phyloP scores from a whole-genome alignment of 495 filamentous ascomycete genomes.

The Podospora conica region DNA sequence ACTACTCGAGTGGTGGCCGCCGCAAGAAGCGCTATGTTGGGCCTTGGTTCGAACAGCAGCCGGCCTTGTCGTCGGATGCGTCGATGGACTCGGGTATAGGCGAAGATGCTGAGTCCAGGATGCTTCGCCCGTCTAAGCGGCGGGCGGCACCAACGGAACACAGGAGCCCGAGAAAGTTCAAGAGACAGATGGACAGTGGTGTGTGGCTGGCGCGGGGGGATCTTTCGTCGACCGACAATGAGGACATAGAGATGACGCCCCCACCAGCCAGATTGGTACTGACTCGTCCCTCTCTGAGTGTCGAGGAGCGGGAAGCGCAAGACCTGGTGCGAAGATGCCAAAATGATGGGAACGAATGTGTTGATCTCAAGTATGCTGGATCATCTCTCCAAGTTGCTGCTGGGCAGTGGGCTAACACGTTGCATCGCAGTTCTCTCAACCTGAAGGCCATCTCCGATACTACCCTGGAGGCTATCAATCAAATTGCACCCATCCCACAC shows the following conservation, averaged over 20 bases:
- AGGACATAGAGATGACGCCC: conserved; percentile 26
- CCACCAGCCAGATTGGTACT: conserved; percentile 2
- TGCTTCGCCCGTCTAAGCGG: conserved; percentile 29
- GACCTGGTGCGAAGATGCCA: conserved; percentile 49
- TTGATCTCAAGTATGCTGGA: conserved; percentile 60
- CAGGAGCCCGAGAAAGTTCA: conserved; percentile 46
- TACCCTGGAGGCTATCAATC: conserved; percentile 50
- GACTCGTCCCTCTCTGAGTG: neutral
- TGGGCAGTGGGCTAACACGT: neutral
- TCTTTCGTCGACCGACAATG: conserved; percentile 31
- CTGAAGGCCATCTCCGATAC: conserved; percentile 38
- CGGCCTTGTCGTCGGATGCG: conserved; percentile 27
- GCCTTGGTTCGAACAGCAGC: conserved; percentile 63
- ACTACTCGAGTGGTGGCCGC: conserved; percentile 48
- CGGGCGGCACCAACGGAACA: conserved; percentile 6
- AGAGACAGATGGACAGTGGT: conserved; percentile 68
- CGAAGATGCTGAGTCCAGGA: conserved; percentile 17
- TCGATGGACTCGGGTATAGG: conserved; percentile 34
- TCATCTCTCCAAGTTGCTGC: neutral
- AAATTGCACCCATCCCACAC: conserved; percentile 48
- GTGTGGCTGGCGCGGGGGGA: conserved; percentile 72
- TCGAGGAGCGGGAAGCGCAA: conserved; percentile 29
- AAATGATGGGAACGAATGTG: conserved; percentile 51
- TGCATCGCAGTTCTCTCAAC: conserved; percentile 25
- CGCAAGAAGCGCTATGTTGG: conserved; percentile 57